Evolutionary conservation across 2,329 filamentous ascomycete genomes (phyloP), one percentile per base, ranked within the genome.

Genomic region (Emergomyces pasteurianus): DNA sequence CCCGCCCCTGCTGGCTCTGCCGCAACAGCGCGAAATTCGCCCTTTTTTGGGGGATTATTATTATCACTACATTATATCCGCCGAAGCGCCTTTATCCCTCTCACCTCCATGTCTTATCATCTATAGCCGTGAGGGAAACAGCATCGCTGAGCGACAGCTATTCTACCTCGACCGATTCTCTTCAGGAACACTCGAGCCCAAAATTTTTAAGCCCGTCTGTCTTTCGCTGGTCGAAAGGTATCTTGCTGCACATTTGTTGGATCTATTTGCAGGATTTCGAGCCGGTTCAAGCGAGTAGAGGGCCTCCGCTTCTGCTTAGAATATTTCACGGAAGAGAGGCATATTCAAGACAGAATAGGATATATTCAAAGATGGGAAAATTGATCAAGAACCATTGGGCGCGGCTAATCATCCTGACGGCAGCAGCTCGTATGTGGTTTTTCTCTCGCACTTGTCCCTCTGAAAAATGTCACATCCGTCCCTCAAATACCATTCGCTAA

Each of bases 321-420:
- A 12, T 18, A n/a, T 34, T 34, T 36, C 5, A 52, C 18, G 8
- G 5, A 7, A 52, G 26, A 34, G 16, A 12, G 52, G 31, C 28
- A 34, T 7, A 58, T 38, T n/a, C 21, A 40, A 42, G 28, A 42
- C 42, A n/a, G 26, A 38, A 52, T 38, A 40, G 23, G 43, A 50
- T 36, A 49, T 50, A 50, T 40, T 49, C 54, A 34, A 52, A 9
- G 28, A 99, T 99, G 94, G 94, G 94, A 76, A 94, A 88, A 78
- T 86, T 99, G 73, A 97, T 99, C 80, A 99, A 99, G 83, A 97
- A 97, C 80, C 94, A 99, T 80, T 96, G 90, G 90, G 94, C 91
- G 68, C 88, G 94, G 63, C 86, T 99, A 70, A 94, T 99, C 72
- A 83, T 95, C 75, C 80, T 99, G 73, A 90, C 89, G 34, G 90